Evolutionary conservation across 2,329 filamentous ascomycete species (phyloP), one percentile per base, ranked within the genome.

Genomic region (Orbilia blumenaviensis): DNA sequence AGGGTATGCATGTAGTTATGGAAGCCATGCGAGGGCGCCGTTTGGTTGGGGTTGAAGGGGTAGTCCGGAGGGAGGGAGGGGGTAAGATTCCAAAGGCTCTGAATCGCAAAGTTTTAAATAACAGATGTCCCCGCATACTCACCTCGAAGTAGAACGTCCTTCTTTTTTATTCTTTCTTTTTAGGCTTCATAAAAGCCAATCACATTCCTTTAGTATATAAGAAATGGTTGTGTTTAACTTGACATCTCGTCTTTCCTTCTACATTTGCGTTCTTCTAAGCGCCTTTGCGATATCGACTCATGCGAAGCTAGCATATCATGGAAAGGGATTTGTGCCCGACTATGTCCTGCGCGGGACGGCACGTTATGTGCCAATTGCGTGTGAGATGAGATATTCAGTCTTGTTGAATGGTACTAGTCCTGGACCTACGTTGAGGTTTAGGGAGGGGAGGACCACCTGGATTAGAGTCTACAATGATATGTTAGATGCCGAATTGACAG

Each of bases 391-490:
- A 21, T 81, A 83, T 61, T 87, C 83, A 2, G 85, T 85, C 0
- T 79, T 88, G 10, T 82, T 88, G 74, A 88, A 89, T 78, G 86
- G 85, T 41, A 85, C 86, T 0, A 83, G 83, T 18, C 87, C 87
- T 1, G 87, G 86, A 0, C 87, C 87, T 0, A 78, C 82, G 3
- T 74, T 88, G 2, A 82, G 84, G 10, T 81, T 89, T 3, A 80
- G 81, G 8, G 83, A 85, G n/a, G 85, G 84, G 10, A 81, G 82
- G 48, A 83, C 83, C 0, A 85, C 82, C 27, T 89, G 87, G 87
- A 85, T 89, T 61, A 83, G 87, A 7, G 88, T 89, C 0, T 88
- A 88, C 81, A 89, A 89, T 79, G 84, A 87, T 73, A 86, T 89
- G 81, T 74, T 81, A 0, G 80, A 85, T 12, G 80, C 84, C 23